Percentiles rank a stretch among this genome's conserved stretches.
phyloP scores from a whole-genome alignment of 1,139 yeast genomes.

The Zygosaccharomyces sapae region DNA sequence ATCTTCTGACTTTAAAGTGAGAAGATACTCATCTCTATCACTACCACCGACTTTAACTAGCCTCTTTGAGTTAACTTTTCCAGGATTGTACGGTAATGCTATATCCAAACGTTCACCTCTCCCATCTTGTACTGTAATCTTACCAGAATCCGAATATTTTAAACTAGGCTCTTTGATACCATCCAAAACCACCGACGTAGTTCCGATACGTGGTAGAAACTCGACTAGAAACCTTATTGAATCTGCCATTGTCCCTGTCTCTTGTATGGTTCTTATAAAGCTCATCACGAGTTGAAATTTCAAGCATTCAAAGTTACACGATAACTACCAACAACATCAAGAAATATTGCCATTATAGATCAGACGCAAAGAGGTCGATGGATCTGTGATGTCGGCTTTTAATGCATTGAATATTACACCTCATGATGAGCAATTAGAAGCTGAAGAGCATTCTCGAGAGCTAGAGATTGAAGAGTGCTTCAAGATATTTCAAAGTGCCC shows the following conservation, averaged over 20 bases:
- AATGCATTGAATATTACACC: conserved; percentile 74
- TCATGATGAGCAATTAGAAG: conserved; percentile 63
- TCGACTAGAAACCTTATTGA: conserved; percentile 13
- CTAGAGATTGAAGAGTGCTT: conserved; percentile 81
- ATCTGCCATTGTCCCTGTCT: conserved; percentile 2
- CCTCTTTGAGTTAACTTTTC: conserved; percentile 4
- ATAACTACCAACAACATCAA: neutral
- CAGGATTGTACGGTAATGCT: conserved; percentile 9
- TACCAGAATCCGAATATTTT: neutral
- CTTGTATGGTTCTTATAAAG: conserved; percentile 2
- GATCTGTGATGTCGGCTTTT: conserved; percentile 53
- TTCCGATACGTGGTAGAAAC: conserved; percentile 21
- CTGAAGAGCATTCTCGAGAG: conserved; percentile 85
- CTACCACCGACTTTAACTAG: neutral
- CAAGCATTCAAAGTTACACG: neutral
- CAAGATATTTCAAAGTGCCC: conserved; percentile 66
- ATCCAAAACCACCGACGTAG: conserved; percentile 17
- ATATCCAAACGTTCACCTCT: conserved; percentile 2
- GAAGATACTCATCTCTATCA: conserved; percentile 3
- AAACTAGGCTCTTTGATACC: conserved; percentile 9
- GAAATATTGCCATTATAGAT: neutral
- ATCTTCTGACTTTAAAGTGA: conserved; percentile 12
- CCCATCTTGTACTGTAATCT: conserved; percentile 4
- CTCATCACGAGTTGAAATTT: conserved; percentile 12
- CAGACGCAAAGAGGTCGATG: conserved; percentile 1